Percentiles rank a stretch among this genome's conserved stretches.
Conservation (phyloP, 768 basidiomycete species). For the Hemileccinum impolitum region DNA sequence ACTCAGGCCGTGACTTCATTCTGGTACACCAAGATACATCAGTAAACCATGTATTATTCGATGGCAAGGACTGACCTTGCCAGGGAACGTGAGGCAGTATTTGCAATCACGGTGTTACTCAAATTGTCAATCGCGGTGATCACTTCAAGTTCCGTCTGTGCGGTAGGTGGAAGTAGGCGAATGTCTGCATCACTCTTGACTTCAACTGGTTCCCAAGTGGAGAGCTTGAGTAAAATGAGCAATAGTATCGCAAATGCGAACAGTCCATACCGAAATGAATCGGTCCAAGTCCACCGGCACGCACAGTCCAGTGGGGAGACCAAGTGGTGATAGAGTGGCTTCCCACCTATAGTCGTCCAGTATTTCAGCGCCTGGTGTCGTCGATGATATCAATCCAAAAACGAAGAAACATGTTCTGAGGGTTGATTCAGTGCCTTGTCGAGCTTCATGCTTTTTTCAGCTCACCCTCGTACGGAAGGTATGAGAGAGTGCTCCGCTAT, state of each 20-base stretch:
- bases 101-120: slow-evolving; percentile 93
- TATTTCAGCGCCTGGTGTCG: slow-evolving; percentile 88
- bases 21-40: slow-evolving; percentile 34
- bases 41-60: background rate
- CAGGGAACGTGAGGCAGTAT: slow-evolving; percentile 87
- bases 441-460: background rate
- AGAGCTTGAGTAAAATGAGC: slow-evolving; percentile 49
- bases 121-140: slow-evolving; percentile 90
- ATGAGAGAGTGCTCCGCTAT: slow-evolving; percentile 89
- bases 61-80: slow-evolving; percentile 54
- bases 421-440: slow-evolving; percentile 11
- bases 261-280: slow-evolving; percentile 67
- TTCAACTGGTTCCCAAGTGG: slow-evolving; percentile 53
- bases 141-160: slow-evolving; percentile 75
- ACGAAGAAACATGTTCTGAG: slow-evolving; percentile 93
- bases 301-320: slow-evolving; percentile 86
- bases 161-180: slow-evolving; percentile 61
- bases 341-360: slow-evolving; percentile 93
- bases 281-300: slow-evolving; percentile 80
- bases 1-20: slow-evolving; percentile 77
- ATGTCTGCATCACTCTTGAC: slow-evolving; percentile 33
- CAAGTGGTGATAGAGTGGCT: slow-evolving; percentile 81
- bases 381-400: slow-evolving; percentile 87
- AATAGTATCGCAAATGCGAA: background rate
- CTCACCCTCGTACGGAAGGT: slow-evolving; percentile 90